These are phyloP conservation scores for Geotrichum reessii DNA, from an alignment of 1,139 yeast species.

Conservation along the genomic window DNA sequence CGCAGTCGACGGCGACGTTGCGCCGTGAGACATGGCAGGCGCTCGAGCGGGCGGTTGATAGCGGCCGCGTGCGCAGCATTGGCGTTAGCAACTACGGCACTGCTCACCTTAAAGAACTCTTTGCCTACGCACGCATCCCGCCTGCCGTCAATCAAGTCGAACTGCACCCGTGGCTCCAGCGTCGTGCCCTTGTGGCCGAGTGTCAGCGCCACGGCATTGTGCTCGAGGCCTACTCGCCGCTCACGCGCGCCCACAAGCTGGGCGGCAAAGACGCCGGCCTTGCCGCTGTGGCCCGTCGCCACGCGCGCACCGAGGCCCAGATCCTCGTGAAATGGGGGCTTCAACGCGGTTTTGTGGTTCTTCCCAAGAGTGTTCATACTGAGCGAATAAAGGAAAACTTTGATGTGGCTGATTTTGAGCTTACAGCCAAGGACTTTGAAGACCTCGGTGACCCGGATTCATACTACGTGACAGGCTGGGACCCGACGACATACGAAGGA, in stretches of 20 bases:
- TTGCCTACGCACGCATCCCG: slow-evolving; percentile 37
- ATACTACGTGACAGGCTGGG: slow-evolving; percentile 20
- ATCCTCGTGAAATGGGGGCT: slow-evolving; percentile 66
- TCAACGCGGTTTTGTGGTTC: slow-evolving; percentile 56
- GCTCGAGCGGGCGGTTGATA: slow-evolving; percentile 39
- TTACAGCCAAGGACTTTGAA: slow-evolving; percentile 38
- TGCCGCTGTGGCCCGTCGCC: slow-evolving; percentile 27
- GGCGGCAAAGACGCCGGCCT: slow-evolving; percentile 39
- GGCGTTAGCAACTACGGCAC: slow-evolving; percentile 45
- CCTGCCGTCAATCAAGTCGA: slow-evolving; percentile 52
- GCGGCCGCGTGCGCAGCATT: slow-evolving; percentile 36
- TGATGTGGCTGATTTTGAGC: slow-evolving; percentile 44
- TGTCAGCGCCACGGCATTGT: slow-evolving; percentile 49
- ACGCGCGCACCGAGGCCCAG: slow-evolving; percentile 53
- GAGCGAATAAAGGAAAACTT: slow-evolving; percentile 56
- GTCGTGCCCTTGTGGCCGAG: slow-evolving; percentile 53
- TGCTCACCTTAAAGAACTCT: slow-evolving; percentile 39
- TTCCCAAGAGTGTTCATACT: slow-evolving; percentile 64
- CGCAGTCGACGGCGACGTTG: slow-evolving; percentile 22
- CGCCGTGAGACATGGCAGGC: slow-evolving; percentile 42
- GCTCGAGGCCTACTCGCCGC: slow-evolving; percentile 71
- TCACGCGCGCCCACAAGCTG: slow-evolving; percentile 36
- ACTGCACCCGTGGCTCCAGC: slow-evolving; percentile 62
- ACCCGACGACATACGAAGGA: slow-evolving; percentile 16
- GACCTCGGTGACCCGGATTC: slow-evolving; percentile 34